phyloP scores from a whole-genome alignment of 768 basidiomycete genomes.

The Multifurca ochricompacta region DNA sequence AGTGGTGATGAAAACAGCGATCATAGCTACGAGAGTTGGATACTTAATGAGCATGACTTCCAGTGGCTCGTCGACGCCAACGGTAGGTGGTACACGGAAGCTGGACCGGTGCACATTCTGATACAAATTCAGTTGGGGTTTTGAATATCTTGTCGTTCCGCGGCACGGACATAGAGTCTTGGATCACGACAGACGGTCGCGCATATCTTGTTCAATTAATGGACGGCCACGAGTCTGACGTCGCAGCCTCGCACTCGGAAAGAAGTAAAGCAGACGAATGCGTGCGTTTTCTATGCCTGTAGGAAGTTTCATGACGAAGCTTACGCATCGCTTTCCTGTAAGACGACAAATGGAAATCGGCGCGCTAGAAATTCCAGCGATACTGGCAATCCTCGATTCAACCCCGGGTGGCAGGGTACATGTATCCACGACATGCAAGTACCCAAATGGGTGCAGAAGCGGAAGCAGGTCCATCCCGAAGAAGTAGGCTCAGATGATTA shows the following conservation, averaged over 20 bases:
- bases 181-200: constrained; percentile 81
- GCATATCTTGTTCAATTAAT: constrained; percentile 69
- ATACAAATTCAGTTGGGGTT: constrained; percentile 46
- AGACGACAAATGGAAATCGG: constrained; percentile 5
- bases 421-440: constrained; percentile 71
- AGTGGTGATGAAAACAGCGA: constrained; percentile 28
- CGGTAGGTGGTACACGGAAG: constrained; percentile 36
- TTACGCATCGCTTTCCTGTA: neutral
- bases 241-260: constrained; percentile 19
- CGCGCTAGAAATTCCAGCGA: constrained; percentile 10
- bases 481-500: constrained; percentile 34
- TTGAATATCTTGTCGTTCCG: constrained; percentile 52
- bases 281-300: neutral
- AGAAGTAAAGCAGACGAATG: constrained; percentile 18
- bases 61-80: constrained; percentile 70
- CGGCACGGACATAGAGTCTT: constrained; percentile 58
- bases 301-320: neutral
- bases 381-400: neutral
- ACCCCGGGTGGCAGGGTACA: constrained; percentile 57
- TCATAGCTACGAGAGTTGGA: constrained; percentile 60
- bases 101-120: neutral
- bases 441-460: constrained; percentile 77
- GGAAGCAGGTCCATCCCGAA: constrained; percentile 45
- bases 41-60: constrained; percentile 54
- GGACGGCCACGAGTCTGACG: constrained; percentile 30